These are phyloP conservation scores for Juncus inflexus DNA, from an alignment of 176 grass and related monocot genomes.

Conservation along the genomic window DNA sequence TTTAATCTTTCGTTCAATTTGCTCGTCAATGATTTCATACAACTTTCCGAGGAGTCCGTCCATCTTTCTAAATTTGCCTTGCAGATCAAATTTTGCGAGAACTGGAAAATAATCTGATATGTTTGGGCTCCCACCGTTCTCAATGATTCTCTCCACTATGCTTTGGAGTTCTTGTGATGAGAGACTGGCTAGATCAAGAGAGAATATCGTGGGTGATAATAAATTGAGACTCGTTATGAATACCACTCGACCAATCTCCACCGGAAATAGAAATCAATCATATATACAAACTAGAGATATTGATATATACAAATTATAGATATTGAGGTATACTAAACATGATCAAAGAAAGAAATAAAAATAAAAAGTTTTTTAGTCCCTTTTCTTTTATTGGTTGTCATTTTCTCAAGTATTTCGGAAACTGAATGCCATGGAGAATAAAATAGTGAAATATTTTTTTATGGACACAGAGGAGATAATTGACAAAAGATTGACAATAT, in stretches of 20 bases:
- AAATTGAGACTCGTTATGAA: slow-evolving; percentile 18
- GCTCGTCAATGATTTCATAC: slow-evolving; percentile 31
- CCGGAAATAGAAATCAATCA: too few species aligned
- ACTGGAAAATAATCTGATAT: slow-evolving; percentile 48
- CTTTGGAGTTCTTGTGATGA: slow-evolving; percentile 42
- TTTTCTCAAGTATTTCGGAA: too few species aligned
- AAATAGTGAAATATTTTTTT: too few species aligned
- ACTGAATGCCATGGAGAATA: too few species aligned
- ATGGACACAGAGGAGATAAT: too few species aligned
- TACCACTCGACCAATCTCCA: neutral
- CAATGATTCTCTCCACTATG: slow-evolving; percentile 27
- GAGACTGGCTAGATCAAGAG: slow-evolving; percentile 9
- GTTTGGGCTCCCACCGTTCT: slow-evolving; percentile 21
- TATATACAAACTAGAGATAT: too few species aligned
- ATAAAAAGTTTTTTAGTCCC: too few species aligned
- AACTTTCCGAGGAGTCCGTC: neutral
- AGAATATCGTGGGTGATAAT: slow-evolving; percentile 25
- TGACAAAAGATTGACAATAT: too few species aligned
- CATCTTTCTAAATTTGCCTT: slow-evolving; percentile 23
- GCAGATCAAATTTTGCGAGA: slow-evolving; percentile 36
- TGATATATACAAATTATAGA: too few species aligned
- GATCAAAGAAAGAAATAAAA: too few species aligned
- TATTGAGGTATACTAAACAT: too few species aligned
- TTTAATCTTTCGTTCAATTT: slow-evolving; percentile 28
- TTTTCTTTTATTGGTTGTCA: too few species aligned